Base-by-base conservation (phyloP, 768 basidiomycete genomes). In the Tulasnella sp. region DNA sequence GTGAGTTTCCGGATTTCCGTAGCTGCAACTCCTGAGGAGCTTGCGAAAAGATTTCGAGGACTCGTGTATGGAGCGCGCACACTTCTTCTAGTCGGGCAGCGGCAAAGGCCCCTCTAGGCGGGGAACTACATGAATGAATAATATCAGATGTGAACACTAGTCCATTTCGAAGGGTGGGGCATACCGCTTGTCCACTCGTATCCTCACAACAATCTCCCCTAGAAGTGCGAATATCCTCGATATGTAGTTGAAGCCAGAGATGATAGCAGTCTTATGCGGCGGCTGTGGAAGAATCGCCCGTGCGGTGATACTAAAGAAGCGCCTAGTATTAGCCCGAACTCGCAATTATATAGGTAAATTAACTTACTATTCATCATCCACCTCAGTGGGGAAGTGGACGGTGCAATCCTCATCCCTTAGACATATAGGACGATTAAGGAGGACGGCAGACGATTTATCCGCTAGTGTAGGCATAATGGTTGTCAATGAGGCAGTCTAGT, bases 361-460 rank as follows among this genome's bases (percentile, higher is more conserved):
- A 56, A 80, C 86, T 66, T 71, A 89, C 88, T 88, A 90, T 75
- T 90, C 88, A 68, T 91, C 88, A 70, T 91, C 88, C 59, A 91
- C 74, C 71, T 90, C 88, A 70, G 84, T 87, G 23, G 88, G 88
- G 72, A 90, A 88, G 68, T 88, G 84, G 1, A 88, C 80, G 7
- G 88, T 89, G 71, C 89, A 92, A 69, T 95, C 91, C 69, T 93
- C 92, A 67, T 91, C 87, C 55, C 88, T 80, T 66, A 93, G 76
- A 70, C 83, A 87, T 63, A 91, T 86, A 34, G 89, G 88, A 61
- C 90, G 78, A n/a, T 86, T 87, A 45, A 90, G 76, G 42, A 92
- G 75, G 65, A 90, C 85, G 48, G 86, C 85, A 83, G 86, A 86
- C 13, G 88, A 90, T 72, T 91, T 91, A 70, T 94, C 92, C 63